Percentiles rank a stretch among this genome's conserved stretches.
phyloP scores from a whole-genome alignment of 495 filamentous ascomycete species.

The Beverwykella pulmonaria region DNA sequence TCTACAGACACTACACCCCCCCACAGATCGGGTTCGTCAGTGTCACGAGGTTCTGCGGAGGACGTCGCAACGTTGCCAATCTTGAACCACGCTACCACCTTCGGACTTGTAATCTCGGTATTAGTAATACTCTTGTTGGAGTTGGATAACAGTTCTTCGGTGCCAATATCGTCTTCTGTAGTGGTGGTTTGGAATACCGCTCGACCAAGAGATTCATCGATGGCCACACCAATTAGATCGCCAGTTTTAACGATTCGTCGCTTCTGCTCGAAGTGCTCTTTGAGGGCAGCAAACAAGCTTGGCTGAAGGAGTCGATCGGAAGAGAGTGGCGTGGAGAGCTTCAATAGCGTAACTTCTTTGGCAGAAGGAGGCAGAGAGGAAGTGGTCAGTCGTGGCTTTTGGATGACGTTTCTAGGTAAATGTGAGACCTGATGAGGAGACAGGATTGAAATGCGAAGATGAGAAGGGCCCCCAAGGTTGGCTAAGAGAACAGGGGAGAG shows the following conservation, averaged over 20 bases:
- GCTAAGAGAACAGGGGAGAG: constrained; percentile 83
- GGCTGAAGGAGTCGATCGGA: constrained; percentile 83
- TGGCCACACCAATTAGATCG: constrained; percentile 81
- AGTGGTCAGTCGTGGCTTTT: constrained; percentile 33
- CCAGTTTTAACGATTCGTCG: constrained; percentile 78
- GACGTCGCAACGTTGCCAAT: constrained; percentile 70
- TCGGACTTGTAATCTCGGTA: constrained; percentile 28
- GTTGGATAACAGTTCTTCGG: constrained; percentile 39
- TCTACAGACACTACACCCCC: constrained; percentile 81
- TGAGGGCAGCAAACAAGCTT: constrained; percentile 78
- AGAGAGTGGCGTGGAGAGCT: constrained; percentile 83
- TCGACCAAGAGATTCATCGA: constrained; percentile 79
- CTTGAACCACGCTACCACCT: constrained; percentile 86
- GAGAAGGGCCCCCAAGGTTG: constrained; percentile 76
- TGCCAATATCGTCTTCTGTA: constrained; percentile 41
- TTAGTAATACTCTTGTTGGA: constrained; percentile 5
- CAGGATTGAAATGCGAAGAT: constrained; percentile 53
- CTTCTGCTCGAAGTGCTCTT: constrained; percentile 79
- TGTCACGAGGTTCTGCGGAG: constrained; percentile 52
- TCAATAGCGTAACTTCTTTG: constrained; percentile 87
- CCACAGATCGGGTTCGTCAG: constrained; percentile 68
- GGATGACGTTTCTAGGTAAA: constrained; percentile 20
- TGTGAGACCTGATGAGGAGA: constrained; percentile 28
- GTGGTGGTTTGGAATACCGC: constrained; percentile 65
- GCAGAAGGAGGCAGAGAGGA: constrained; percentile 78